Percentiles rank a stretch among this genome's conserved stretches.
Conservation (phyloP, 2,329 filamentous ascomycete species). For the Diaporthe sp. region DNA sequence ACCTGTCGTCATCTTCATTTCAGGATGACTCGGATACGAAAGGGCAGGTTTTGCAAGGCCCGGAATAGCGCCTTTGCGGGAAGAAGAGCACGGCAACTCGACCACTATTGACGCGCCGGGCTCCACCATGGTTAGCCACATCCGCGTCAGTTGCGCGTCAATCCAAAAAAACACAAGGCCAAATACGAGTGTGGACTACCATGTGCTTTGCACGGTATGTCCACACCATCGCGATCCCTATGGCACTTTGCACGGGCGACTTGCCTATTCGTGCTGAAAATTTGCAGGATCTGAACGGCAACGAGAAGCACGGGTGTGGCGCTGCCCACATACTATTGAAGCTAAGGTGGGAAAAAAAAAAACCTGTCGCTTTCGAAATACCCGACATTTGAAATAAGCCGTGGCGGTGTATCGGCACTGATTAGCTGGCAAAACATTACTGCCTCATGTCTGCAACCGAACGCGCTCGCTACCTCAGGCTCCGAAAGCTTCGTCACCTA, state of each 20-base stretch:
- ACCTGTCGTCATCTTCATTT: slow-evolving; percentile 37
- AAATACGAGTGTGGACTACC: slow-evolving; percentile 20
- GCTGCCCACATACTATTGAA: slow-evolving; percentile 34
- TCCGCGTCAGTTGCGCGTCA: slow-evolving; percentile 35
- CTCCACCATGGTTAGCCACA: slow-evolving; percentile 27
- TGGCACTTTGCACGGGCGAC: slow-evolving; percentile 31
- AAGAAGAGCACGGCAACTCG: neutral
- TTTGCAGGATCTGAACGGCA: slow-evolving; percentile 34
- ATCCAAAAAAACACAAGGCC: neutral
- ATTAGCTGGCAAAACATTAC: slow-evolving; percentile 35
- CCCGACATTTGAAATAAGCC: slow-evolving; percentile 20
- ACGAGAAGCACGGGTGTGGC: slow-evolving; percentile 36
- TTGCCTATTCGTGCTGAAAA: slow-evolving; percentile 23
- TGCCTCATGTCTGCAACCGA: slow-evolving; percentile 30
- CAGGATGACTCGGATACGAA: slow-evolving; percentile 38
- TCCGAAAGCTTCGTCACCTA: slow-evolving; percentile 28
- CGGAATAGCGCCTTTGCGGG: slow-evolving; percentile 15
- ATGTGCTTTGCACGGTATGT: slow-evolving; percentile 10
- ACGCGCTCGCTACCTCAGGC: slow-evolving; percentile 21
- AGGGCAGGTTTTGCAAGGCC: slow-evolving; percentile 4
- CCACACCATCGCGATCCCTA: slow-evolving; percentile 10
- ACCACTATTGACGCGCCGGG: slow-evolving; percentile 33
- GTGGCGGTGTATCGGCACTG: slow-evolving; percentile 39
- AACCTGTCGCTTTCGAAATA: slow-evolving; percentile 33
- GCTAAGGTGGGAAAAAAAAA: slow-evolving; percentile 13